These are phyloP conservation scores for Huntiella savannae DNA, from an alignment of 2,329 filamentous ascomycete species.

Conservation along the genomic window DNA sequence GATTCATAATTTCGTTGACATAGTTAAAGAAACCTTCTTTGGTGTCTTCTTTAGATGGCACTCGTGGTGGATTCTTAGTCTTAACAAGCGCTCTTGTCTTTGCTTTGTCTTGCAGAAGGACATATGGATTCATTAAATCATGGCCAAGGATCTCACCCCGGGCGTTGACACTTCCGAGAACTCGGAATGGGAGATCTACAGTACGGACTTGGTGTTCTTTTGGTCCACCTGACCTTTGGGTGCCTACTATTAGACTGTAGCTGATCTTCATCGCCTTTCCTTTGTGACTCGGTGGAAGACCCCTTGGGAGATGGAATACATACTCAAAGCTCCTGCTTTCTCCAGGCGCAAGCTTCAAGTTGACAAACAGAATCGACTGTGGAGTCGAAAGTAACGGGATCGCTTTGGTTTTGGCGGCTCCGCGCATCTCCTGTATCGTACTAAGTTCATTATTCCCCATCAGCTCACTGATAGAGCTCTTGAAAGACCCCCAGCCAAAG, in stretches of 20 bases:
- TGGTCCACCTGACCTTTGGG: conserved; percentile 61
- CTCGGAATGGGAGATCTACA: conserved; percentile 82
- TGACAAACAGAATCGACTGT: conserved; percentile 89
- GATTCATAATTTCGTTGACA: conserved; percentile 53
- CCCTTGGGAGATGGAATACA: conserved; percentile 65
- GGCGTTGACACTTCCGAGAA: conserved; percentile 80
- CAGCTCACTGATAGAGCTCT: conserved; percentile 71
- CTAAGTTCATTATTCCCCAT: conserved; percentile 76
- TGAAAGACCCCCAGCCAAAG: conserved; percentile 71
- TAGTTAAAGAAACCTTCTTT: conserved; percentile 52
- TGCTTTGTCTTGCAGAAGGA: conserved; percentile 70
- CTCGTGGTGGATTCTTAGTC: conserved; percentile 15
- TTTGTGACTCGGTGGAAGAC: conserved; percentile 76
- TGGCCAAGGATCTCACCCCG: conserved; percentile 79
- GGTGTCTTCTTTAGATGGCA: conserved; percentile 17
- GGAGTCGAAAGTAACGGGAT: conserved; percentile 87
- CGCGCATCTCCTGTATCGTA: conserved; percentile 89
- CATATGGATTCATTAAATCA: conserved; percentile 85
- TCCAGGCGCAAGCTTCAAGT: conserved; percentile 68
- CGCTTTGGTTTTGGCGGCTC: conserved; percentile 64
- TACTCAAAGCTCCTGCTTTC: conserved; percentile 82
- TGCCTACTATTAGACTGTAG: conserved; percentile 81
- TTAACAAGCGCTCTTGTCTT: conserved; percentile 20
- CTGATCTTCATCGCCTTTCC: conserved; percentile 87
- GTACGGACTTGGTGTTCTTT: conserved; percentile 71